These are phyloP conservation scores for Magnolia sinica DNA, from an alignment of 164 flowering plant genomes.

Conservation along the genomic window DNA sequence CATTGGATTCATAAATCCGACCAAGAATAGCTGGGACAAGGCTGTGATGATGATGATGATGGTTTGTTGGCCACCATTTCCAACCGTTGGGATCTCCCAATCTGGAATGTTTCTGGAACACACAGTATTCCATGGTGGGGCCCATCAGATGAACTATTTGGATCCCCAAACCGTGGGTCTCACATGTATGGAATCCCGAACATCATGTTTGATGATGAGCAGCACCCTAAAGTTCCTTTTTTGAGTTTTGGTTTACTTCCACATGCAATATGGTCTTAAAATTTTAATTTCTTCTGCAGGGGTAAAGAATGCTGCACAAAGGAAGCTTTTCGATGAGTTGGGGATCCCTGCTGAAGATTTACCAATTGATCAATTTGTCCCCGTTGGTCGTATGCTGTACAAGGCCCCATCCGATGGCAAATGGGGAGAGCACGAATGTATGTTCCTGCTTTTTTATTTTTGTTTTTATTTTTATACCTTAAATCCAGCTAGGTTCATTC, in stretches of 20 bases:
- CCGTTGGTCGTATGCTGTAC: conserved; percentile 88
- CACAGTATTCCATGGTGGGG: background rate
- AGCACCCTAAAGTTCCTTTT: background rate
- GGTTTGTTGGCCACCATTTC: no score
- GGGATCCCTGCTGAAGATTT: conserved; percentile 88
- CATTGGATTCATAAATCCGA: no score
- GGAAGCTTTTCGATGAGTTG: conserved; percentile 92
- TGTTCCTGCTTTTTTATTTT: background rate
- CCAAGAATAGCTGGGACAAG: no score
- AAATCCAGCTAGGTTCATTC: background rate
- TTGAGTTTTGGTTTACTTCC: background rate
- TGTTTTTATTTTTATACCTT: no score
- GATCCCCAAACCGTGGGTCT: background rate
- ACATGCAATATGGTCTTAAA: background rate
- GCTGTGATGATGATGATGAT: no score
- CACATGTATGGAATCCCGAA: background rate
- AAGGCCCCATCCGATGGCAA: conserved; percentile 99
- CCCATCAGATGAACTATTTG: background rate
- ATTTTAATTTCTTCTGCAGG: conserved; percentile 38
- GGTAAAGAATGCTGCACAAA: conserved; percentile 92
- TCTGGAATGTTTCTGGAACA: no score
- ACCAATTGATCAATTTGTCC: conserved; percentile 80
- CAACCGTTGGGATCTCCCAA: no score
- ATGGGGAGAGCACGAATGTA: conserved; percentile 99
- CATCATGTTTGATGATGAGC: background rate